A percentile compares a stretch with the other conserved stretches of the same genome.
These are phyloP conservation scores for Phyllosticta paracitricarpa DNA, from an alignment of 2,329 filamentous ascomycete genomes.

Conservation along the genomic window DNA sequence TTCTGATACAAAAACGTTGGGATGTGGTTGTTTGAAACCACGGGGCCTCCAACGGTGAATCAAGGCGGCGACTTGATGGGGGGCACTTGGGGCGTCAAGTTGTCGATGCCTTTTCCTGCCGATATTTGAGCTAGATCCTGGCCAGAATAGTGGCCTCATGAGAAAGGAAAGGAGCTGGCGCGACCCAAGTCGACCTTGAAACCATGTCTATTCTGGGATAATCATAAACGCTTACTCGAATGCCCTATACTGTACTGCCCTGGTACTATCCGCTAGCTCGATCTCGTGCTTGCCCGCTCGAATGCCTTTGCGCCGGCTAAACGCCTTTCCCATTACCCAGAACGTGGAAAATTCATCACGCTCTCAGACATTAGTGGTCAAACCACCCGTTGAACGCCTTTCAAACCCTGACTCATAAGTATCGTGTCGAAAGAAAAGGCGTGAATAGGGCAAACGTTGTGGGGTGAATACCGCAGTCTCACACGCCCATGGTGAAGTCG, in stretches of 20 bases:
- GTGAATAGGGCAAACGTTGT: not conserved
- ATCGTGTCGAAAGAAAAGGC: not conserved
- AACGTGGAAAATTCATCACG: not conserved
- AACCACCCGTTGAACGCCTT: not conserved
- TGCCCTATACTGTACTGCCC: not conserved
- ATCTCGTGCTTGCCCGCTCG: not conserved
- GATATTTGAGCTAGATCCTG: too few relatives aligned
- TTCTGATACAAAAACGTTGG: not conserved
- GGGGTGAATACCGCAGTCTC: constrained; percentile 18
- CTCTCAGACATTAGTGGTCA: not conserved
- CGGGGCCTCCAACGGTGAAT: too few relatives aligned
- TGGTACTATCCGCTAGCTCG: not conserved
- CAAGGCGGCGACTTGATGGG: too few relatives aligned
- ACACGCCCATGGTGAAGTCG: constrained; percentile 95
- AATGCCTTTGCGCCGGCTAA: not conserved
- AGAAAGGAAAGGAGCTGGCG: too few relatives aligned
- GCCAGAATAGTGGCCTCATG: too few relatives aligned
- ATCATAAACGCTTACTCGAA: not conserved
- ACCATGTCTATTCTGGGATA: not conserved
- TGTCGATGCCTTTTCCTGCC: too few relatives aligned
- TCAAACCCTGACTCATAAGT: not conserved
- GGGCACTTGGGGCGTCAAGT: too few relatives aligned
- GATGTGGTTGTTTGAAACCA: not conserved
- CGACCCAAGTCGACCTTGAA: not conserved
- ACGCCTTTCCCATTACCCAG: constrained; percentile 5